A percentile compares a stretch with the other conserved stretches of the same genome.
These are phyloP conservation scores for Boechera stricta DNA, from an alignment of 345 rosid species.

Conservation along the genomic window DNA sequence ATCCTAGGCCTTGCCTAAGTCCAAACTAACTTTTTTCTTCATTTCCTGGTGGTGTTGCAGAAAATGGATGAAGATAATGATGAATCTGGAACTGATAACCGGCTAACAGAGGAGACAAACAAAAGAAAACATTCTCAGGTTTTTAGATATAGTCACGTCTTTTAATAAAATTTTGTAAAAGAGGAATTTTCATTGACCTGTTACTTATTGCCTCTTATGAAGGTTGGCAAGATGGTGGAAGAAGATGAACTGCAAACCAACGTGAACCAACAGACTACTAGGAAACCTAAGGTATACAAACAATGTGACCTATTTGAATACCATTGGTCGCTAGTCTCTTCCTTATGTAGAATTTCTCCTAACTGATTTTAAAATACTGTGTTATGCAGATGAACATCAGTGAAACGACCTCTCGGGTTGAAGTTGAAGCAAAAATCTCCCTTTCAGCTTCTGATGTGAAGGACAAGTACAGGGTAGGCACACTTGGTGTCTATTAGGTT, in stretches of 20 bases:
- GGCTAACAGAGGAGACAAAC: constrained; percentile 27
- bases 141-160: not conserved
- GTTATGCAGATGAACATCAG: constrained; percentile 31
- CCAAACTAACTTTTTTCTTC: constrained; percentile 14
- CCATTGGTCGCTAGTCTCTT: constrained; percentile 16
- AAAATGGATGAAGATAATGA: constrained; percentile 42
- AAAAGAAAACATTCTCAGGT: constrained; percentile 46
- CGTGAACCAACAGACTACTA: constrained; percentile 44
- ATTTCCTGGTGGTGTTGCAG: constrained; percentile 31
- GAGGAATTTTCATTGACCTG: not conserved
- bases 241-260: constrained; percentile 32
- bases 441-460: constrained; percentile 68
- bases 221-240: constrained; percentile 39
- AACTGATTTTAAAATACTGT: not conserved
- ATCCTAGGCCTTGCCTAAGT: not conserved
- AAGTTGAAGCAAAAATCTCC: constrained; percentile 47
- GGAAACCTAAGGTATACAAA: constrained; percentile 58
- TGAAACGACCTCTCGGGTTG: constrained; percentile 44
- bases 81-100: constrained; percentile 33
- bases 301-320: constrained; percentile 3
- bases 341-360: not conserved
- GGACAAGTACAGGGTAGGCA: constrained; percentile 73
- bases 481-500: constrained; percentile 6
- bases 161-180: not conserved
- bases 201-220: constrained; percentile 8